Evolutionary conservation across 768 basidiomycete species (phyloP).

Genomic region (Kwoniella shandongensis): DNA sequence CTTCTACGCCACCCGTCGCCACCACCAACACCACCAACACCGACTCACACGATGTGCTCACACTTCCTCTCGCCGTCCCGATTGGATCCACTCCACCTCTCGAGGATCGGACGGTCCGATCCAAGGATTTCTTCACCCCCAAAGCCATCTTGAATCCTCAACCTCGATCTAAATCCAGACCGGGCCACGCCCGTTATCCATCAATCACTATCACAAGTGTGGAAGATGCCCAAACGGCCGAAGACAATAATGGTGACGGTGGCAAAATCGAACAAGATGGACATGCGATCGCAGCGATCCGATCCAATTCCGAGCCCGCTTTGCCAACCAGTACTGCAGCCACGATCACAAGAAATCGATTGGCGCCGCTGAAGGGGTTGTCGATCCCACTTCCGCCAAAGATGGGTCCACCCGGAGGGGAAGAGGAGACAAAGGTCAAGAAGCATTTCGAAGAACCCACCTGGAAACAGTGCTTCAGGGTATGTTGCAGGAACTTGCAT

Average conservation of each 20-base stretch:
- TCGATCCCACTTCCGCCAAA: constrained; percentile 21
- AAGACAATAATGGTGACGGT: not conserved
- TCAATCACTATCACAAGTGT: constrained; percentile 22
- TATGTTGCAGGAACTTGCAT: too few relatives aligned
- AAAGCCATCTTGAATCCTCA: constrained; percentile 18
- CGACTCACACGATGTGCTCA: constrained; percentile 4
- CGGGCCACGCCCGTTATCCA: constrained; percentile 20
- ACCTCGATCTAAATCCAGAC: too few relatives aligned
- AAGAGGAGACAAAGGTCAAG: constrained; percentile 7
- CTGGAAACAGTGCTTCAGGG: constrained; percentile 26
- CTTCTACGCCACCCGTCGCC: too few relatives aligned
- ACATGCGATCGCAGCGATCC: too few relatives aligned
- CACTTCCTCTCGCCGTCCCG: constrained; percentile 4
- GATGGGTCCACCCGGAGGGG: constrained; percentile 15
- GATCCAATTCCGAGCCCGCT: too few relatives aligned
- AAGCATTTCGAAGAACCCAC: constrained; percentile 20
- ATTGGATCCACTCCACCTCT: constrained; percentile 6
- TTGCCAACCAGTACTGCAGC: constrained; percentile 2
- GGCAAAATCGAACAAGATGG: not conserved
- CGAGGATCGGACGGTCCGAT: too few relatives aligned
- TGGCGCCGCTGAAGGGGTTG: constrained; percentile 14
- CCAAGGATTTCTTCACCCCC: not conserved
- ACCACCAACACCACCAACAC: not conserved
- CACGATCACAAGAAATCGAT: constrained; percentile 6
- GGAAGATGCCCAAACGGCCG: not conserved